Percentiles rank a stretch among this genome's conserved stretches.
These are phyloP conservation scores for Leccinum solheimii DNA, from an alignment of 1,284 basidiomycete species.

Conservation along the genomic window DNA sequence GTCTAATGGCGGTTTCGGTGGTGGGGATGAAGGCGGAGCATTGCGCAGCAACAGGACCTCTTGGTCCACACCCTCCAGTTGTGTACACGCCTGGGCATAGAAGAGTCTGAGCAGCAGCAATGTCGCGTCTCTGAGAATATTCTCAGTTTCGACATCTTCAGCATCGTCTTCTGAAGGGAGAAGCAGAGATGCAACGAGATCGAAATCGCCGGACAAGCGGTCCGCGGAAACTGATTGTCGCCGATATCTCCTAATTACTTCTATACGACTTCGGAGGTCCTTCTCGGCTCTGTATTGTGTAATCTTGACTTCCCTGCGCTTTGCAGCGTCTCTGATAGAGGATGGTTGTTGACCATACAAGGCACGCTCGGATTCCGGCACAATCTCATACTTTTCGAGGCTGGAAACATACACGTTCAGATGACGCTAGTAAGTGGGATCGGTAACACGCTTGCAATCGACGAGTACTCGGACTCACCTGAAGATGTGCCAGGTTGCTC, in stretches of 20 bases:
- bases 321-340: slow-evolving; percentile 60
- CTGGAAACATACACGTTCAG: slow-evolving; percentile 56
- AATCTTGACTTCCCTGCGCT: slow-evolving; percentile 83
- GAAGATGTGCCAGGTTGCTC: slow-evolving; percentile 52
- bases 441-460: slow-evolving; percentile 19
- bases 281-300: slow-evolving; percentile 85
- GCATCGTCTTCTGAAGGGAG: slow-evolving; percentile 48
- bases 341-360: slow-evolving; percentile 51
- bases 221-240: slow-evolving; percentile 40
- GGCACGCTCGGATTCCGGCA: slow-evolving; percentile 61
- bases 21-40: slow-evolving; percentile 47
- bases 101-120: slow-evolving; percentile 73
- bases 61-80: slow-evolving; percentile 69
- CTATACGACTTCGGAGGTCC: slow-evolving; percentile 67
- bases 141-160: slow-evolving; percentile 61
- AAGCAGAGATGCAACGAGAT: slow-evolving; percentile 65
- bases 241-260: slow-evolving; percentile 56
- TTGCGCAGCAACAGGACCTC: slow-evolving; percentile 73
- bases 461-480: slow-evolving; percentile 48
- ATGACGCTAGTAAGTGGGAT: slow-evolving; percentile 47
- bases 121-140: slow-evolving; percentile 64
- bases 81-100: slow-evolving; percentile 68
- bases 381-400: slow-evolving; percentile 69
- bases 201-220: slow-evolving; percentile 49
- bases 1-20: slow-evolving; percentile 35